These are phyloP conservation scores for Cladosporium cucumerinum DNA, from an alignment of 2,329 filamentous ascomycete species.

Conservation along the genomic window DNA sequence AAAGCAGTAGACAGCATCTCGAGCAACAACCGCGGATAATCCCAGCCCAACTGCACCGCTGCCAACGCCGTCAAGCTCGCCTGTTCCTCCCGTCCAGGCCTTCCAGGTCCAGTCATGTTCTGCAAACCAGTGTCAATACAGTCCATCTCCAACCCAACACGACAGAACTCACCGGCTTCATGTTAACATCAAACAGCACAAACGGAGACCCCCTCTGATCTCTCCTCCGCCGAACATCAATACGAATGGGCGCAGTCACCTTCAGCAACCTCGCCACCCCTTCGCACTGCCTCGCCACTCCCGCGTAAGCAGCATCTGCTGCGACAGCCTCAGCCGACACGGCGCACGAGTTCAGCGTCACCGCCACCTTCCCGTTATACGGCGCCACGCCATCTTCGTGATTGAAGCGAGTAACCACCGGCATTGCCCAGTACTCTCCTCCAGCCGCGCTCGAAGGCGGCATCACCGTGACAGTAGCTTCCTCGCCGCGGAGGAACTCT, in stretches of 20 bases:
- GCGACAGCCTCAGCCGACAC: slow-evolving; percentile 34
- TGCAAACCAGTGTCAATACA: slow-evolving; percentile 48
- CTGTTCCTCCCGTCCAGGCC: slow-evolving; percentile 48
- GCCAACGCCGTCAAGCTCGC: slow-evolving; percentile 47
- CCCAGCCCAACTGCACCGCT: slow-evolving; percentile 44
- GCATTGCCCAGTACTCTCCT: slow-evolving; percentile 43
- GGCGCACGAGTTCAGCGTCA: slow-evolving; percentile 47
- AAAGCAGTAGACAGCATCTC: slow-evolving; percentile 34
- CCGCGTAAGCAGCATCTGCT: slow-evolving; percentile 33
- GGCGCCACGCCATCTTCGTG: slow-evolving; percentile 48
- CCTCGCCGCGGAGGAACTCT: slow-evolving; percentile 48
- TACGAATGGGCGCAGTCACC: slow-evolving; percentile 45
- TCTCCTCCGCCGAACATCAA: slow-evolving; percentile 45
- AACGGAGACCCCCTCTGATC: background rate
- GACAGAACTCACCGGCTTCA: background rate
- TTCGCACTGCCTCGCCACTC: slow-evolving; percentile 41
- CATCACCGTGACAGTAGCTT: slow-evolving; percentile 53
- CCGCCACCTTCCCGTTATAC: slow-evolving; percentile 49
- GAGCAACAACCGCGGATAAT: slow-evolving; percentile 39
- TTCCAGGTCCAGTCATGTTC: slow-evolving; percentile 49
- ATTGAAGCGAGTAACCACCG: slow-evolving; percentile 48
- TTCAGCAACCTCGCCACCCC: slow-evolving; percentile 39
- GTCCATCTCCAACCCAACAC: slow-evolving; percentile 23
- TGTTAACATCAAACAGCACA: background rate
- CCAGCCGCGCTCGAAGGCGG: slow-evolving; percentile 38